Conservation (phyloP, 768 basidiomycete species). For the Collybia sordida region DNA sequence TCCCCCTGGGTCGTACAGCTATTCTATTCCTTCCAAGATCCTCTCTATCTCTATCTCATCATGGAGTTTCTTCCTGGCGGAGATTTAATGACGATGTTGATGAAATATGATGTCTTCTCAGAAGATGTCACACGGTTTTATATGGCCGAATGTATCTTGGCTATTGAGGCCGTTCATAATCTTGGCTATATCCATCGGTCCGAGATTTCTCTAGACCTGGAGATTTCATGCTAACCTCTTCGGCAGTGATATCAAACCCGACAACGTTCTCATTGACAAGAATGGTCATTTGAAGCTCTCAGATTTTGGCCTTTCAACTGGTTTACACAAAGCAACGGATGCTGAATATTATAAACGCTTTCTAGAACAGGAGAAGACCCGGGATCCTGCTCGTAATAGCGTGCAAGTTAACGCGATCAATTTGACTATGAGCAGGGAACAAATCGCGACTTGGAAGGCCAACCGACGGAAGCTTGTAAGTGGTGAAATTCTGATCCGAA, state of each 20-base stretch:
- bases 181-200: constrained; percentile 99
- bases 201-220: constrained; percentile 19
- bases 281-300: constrained; percentile 96
- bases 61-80: constrained; percentile 89
- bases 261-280: constrained; percentile 98
- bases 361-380: constrained; percentile 73
- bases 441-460: constrained; percentile 99
- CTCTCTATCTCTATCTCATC: constrained; percentile 93
- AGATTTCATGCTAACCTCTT: no score
- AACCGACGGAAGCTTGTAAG: constrained; percentile 91
- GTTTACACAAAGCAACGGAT: constrained; percentile 95
- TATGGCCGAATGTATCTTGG: constrained; percentile 97
- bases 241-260: constrained; percentile 94
- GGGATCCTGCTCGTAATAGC: constrained; percentile 78
- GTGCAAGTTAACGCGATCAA: constrained; percentile 98
- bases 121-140: constrained; percentile 99
- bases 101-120: constrained; percentile 99
- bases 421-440: constrained; percentile 93
- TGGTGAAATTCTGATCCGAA: background rate
- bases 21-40: constrained; percentile 98
- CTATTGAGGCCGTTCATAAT: constrained; percentile 97
- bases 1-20: constrained; percentile 97
- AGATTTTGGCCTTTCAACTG: constrained; percentile 97
- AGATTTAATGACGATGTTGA: constrained; percentile 99
- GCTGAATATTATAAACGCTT: constrained; percentile 92